phyloP scores from a whole-genome alignment of 805 yeast genomes.

The Ogataea neopini region DNA sequence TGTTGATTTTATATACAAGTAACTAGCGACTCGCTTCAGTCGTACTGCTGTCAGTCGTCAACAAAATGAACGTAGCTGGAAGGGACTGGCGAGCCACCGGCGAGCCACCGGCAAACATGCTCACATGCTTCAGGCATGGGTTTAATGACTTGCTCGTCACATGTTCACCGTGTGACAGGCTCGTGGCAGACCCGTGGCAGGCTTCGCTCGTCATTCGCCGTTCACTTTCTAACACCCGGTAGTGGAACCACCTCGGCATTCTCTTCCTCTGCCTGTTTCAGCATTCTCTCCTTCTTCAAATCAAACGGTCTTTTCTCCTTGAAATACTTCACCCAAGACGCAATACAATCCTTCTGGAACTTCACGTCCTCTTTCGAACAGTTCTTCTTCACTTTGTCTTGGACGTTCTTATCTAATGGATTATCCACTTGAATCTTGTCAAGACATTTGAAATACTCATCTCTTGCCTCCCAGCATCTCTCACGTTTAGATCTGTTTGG shows the following conservation, averaged over 20 bases:
- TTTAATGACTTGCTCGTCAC: too few relatives aligned
- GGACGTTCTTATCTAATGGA: conserved; percentile 58
- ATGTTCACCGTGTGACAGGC: too few relatives aligned
- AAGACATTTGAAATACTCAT: conserved; percentile 71
- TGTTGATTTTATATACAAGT: not conserved
- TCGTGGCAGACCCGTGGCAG: too few relatives aligned
- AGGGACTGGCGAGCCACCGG: too few relatives aligned
- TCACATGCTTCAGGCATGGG: too few relatives aligned
- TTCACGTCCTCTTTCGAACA: conserved; percentile 60
- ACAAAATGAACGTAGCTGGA: too few relatives aligned
- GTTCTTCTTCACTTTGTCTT: conserved; percentile 46
- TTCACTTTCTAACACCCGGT: conserved; percentile 29
- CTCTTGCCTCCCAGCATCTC: conserved; percentile 90
- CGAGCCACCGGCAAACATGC: too few relatives aligned
- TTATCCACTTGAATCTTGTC: conserved; percentile 66
- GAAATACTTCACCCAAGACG: conserved; percentile 87
- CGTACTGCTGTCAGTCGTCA: too few relatives aligned
- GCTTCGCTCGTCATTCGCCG: not conserved
- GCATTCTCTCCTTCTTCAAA: conserved; percentile 62
- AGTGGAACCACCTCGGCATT: conserved; percentile 47
- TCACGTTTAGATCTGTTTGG: conserved; percentile 66
- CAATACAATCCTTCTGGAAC: conserved; percentile 76
- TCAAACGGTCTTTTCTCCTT: conserved; percentile 87
- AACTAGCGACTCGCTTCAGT: too few relatives aligned
- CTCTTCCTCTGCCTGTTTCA: conserved; percentile 68